A percentile compares a stretch with the other conserved stretches of the same genome.
Conservation (phyloP, 495 filamentous ascomycete genomes). For the Aspergillus cavernicola region DNA sequence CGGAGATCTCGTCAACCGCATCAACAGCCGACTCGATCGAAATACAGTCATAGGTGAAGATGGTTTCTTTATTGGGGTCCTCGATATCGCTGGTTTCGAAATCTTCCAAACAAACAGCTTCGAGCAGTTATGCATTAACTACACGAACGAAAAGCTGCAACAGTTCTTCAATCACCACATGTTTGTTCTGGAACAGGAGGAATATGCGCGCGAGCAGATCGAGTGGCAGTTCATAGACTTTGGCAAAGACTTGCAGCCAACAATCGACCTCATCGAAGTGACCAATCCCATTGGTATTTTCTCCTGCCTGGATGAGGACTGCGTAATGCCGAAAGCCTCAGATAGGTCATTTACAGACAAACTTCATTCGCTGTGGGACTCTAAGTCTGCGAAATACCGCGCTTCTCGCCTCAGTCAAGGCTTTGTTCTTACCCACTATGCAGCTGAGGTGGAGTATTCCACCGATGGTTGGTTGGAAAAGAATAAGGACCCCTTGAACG, state of each 20-base stretch:
- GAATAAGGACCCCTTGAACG: conserved; percentile 98
- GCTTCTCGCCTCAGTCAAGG: conserved; percentile 83
- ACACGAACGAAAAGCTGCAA: conserved; percentile 98
- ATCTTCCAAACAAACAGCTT: conserved; percentile 99
- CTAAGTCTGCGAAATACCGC: conserved; percentile 90
- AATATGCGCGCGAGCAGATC: conserved; percentile 96
- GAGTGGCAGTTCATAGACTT: conserved; percentile 99
- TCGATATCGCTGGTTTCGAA: conserved; percentile 99
- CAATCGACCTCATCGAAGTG: conserved; percentile 94
- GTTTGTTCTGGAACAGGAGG: conserved; percentile 99
- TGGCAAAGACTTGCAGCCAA: conserved; percentile 93
- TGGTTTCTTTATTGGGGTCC: conserved; percentile 91
- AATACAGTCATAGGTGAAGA: conserved; percentile 76
- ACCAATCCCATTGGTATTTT: conserved; percentile 98
- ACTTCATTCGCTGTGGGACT: conserved; percentile 92
- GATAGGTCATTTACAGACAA: conserved; percentile 98
- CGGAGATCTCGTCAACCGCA: conserved; percentile 83
- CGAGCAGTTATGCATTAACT: conserved; percentile 99
- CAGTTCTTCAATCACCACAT: conserved; percentile 99
- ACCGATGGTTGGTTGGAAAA: conserved; percentile 97
- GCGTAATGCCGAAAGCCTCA: conserved; percentile 98
- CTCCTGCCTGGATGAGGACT: conserved; percentile 96
- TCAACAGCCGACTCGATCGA: conserved; percentile 87
- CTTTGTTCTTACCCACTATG: conserved; percentile 98
- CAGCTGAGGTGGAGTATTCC: conserved; percentile 94